Conservation (phyloP, 139 green algal species). For the Chlamydomonas eustigma region DNA sequence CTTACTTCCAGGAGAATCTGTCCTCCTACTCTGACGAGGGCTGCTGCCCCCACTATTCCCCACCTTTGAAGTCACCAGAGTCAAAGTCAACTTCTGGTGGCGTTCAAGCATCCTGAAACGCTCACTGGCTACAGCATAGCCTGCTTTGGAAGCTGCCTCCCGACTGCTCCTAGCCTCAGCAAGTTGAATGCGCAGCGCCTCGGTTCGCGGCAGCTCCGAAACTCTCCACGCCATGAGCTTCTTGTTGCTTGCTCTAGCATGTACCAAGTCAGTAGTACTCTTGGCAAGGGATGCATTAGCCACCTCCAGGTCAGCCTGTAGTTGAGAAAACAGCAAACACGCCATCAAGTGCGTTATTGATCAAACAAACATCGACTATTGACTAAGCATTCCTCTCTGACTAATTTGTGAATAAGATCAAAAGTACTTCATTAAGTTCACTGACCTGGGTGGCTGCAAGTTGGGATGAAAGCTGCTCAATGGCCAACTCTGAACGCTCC, state of each 20-base stretch:
- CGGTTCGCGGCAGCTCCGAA: constrained; percentile 16
- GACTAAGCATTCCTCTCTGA: no score
- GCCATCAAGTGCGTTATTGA: no score
- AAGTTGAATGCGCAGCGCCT: constrained; percentile 26
- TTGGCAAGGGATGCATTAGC: not conserved
- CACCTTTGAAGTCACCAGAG: not conserved
- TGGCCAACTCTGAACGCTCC: constrained; percentile 21
- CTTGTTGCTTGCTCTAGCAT: constrained; percentile 38
- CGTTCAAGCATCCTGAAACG: not conserved
- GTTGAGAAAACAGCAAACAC: not conserved
- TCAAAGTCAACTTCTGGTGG: not conserved
- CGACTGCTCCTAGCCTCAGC: not conserved
- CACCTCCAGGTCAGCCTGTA: constrained; percentile 28
- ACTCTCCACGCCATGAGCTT: constrained; percentile 28
- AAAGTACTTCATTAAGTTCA: no score
- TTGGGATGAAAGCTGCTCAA: constrained; percentile 10
- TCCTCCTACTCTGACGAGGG: no score
- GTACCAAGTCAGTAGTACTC: constrained; percentile 20
- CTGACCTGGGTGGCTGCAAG: constrained; percentile 7
- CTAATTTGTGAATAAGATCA: no score
- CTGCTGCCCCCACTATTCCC: not conserved
- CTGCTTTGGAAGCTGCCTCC: not conserved
- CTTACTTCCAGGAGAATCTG: not conserved
- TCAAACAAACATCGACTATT: no score
- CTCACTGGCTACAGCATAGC: not conserved